Evolutionary conservation across 129 eudicot genomes (phyloP), one percentile per base, ranked within the genome.

Genomic region (Saussurea involucrata): DNA sequence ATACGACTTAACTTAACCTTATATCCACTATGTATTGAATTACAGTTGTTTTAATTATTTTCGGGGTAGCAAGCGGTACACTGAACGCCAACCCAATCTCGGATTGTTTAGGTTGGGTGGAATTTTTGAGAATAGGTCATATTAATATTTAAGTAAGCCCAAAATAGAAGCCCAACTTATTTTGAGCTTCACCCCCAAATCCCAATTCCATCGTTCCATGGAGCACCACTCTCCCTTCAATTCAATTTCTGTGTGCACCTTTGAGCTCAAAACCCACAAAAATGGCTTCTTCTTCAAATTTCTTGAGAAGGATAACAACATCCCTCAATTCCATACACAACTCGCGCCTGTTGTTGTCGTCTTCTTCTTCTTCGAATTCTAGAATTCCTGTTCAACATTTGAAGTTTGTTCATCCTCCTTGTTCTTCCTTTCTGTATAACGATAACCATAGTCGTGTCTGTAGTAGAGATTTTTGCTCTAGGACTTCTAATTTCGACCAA

Each of bases 391-490:
- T 58, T 69, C 74, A 87, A 57, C 36, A 83, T 73, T 69, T 44
- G 1, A 25, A 8, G 1, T 22, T 0, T 34, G 22, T 17, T 61
- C 33, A 12, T 57, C 74, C 68, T 71, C 21, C 42, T 33, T 18
- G 5, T 60, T 72, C 75, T 63, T 28, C 69, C 10, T 20, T 34
- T 73, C 11, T 61, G 3, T 28, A 10, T 60, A 13, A 60, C 12
- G n/a, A 71, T 31, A 60, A 74, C 34, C 17, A 4, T 13, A 53
- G 1, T 37, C 70, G 53, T 67, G 15, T 27, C 68, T 58, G 8
- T 58, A 57, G 53, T 77, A 84, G 81, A 76, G 20, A 80, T 80
- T 78, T 85, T 77, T 83, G 78, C 78, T 85, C 86, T 8, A 80
- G 74, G 57, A 57, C 81, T 24, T 84, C 88, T 15, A 61, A 58